Base-by-base conservation (phyloP, 805 yeast species). In the Saturnispora quitensis region DNA sequence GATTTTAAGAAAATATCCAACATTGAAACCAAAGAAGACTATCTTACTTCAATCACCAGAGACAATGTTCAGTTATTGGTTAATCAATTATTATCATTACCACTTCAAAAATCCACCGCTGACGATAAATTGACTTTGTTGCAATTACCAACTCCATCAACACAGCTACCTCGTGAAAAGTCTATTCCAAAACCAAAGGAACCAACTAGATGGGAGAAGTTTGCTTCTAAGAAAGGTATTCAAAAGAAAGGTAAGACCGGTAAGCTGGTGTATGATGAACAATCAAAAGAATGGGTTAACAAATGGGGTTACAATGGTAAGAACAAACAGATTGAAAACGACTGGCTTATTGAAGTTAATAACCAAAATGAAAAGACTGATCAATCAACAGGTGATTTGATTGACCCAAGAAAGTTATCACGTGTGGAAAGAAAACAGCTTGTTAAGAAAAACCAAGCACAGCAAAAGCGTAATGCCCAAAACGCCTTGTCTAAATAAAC, bases 291-390 rank as follows among this genome's bases (percentile, higher is more conserved):
- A 70, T 93, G 99, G 99, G 96, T 85, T 55, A 91, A 95, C 61
- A 91, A 89, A 70, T 93, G 99, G 99, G 99, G 99, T 55, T 91
- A 85, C 73, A 84, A 86, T 58, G 98, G 98, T 63, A 81, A 81
- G 70, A 93, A 93, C 70, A 91, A 93, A 72, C 80, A 81, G 51
- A 64, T 82, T 59, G 98, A 91, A 62, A 72, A 77, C 62, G 97
- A 93, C 69, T 93, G 99, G 99, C 75, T 89, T 64, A 97, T 91
- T 53, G 99, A 93, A 71, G 86, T 91, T 55, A 87, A 88, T 54
- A 95, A 86, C 50, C 7, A 36, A 9, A 46, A 51, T 27, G 77
- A 82, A 59, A 82, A 75, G 28, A 20, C 50, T 13, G 51, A 49
- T 27, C 27, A 50, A 12, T 34, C 49, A 12, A 76, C 78, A 63